Evolutionary conservation across 2,329 filamentous ascomycete genomes (phyloP).

Genomic region (Aspergillus sp.): DNA sequence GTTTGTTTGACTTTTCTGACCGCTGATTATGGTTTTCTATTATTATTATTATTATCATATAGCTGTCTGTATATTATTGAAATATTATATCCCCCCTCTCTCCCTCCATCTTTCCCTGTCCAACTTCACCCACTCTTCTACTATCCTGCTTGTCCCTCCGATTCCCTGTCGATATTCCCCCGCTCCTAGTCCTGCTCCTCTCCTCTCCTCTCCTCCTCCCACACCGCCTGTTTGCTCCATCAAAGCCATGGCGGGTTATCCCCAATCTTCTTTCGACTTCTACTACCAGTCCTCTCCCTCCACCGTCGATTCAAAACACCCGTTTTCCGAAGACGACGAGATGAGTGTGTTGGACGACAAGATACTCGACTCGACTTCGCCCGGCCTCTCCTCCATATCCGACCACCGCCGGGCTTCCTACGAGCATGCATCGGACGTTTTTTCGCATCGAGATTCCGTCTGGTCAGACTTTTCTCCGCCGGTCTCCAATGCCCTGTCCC

Average conservation of each 20-base stretch:
- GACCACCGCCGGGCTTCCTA: conserved; percentile 38
- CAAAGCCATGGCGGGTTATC: conserved; percentile 39
- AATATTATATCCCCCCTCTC: too few relatives aligned
- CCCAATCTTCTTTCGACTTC: conserved; percentile 34
- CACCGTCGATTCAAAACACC: conserved; percentile 33
- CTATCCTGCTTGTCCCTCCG: not conserved
- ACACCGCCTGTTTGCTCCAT: too few relatives aligned
- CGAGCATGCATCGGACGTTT: conserved; percentile 42
- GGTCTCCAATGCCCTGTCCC: conserved; percentile 34
- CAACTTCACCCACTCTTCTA: conserved; percentile 3
- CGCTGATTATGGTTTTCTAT: too few relatives aligned
- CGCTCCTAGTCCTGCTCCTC: not conserved
- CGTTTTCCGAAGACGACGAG: conserved; percentile 41
- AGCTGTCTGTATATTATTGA: too few relatives aligned
- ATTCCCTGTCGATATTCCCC: conserved; percentile 1
- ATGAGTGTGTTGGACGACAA: conserved; percentile 43
- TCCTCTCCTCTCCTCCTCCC: conserved; percentile 1
- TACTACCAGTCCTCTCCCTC: conserved; percentile 38
- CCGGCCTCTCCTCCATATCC: conserved; percentile 40
- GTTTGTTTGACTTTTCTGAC: too few relatives aligned
- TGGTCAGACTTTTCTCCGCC: conserved; percentile 39
- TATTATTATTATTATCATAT: too few relatives aligned
- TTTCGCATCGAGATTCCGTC: conserved; percentile 43
- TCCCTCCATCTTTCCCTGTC: conserved; percentile 2
- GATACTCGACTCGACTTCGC: conserved; percentile 41